Evolutionary conservation across 208 protist species (phyloP), one percentile per base, ranked within the genome.

Genomic region (Leishmania guyanensis): DNA sequence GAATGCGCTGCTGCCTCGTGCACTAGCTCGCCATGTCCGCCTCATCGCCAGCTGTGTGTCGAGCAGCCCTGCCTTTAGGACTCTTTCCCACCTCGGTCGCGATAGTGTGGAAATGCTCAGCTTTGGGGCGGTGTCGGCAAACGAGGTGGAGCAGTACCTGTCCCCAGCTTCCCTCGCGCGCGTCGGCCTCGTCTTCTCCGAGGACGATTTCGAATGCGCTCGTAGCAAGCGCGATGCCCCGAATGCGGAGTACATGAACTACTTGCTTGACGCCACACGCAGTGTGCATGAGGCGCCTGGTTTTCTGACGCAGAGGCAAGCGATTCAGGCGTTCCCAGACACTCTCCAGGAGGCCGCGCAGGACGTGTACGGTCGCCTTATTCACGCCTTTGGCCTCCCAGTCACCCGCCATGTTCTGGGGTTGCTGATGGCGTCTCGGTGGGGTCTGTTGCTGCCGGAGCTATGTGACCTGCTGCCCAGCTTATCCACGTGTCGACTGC

Each of bases 121-220:
- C 56, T 71, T 94, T 50, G 85, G 88, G 29, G 62, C 60, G 10
- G 87, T 85, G 29, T 89, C 90, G 26, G 86, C 86, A 14, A 94
- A 96, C 82, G 89, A 94, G 62, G 88, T 94, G 74, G 93, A 97
- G 77, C 87, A 92, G 79, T 92, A 92, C 75, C 85, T 95, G 4
- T 79, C 84, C 50, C 85, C 84, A 1, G 76, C 81, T 6, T 75
- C 85, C 3, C 81, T 95, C 54, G 80, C 85, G 29, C 85, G 80
- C 22, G 48, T 92, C 39, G 90, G 90, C 46, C 84, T 91, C 16
- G 79, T 70, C 20, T 70, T 97, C 26, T 91, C 89, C 17, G 90
- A 93, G 65, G 92, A 97, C 82, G 90, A 94, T 39, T 90, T 94
- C 86, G 81, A 91, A 71, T 72, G 92, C 0, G 86, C 90, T 26